Percentiles rank a stretch among this genome's conserved stretches.
Conservation (phyloP, 306 rosid species). For the Sphenostylis stenocarpa region DNA sequence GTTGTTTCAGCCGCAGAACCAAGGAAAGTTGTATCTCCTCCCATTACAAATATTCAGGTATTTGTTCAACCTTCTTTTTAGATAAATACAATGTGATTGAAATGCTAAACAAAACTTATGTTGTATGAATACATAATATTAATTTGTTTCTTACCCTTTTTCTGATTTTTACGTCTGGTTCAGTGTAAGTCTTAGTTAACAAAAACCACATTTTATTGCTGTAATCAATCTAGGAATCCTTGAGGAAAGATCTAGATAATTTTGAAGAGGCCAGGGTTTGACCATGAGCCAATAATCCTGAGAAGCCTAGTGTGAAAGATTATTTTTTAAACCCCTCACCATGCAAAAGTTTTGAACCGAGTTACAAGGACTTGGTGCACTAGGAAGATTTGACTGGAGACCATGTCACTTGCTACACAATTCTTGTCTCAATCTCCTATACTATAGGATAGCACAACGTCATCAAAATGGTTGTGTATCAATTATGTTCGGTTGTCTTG, state of each 20-base stretch:
- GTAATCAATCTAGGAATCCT: not conserved
- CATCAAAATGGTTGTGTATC: no score
- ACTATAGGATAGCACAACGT: no score
- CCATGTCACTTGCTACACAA: not conserved
- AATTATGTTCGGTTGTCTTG: not conserved
- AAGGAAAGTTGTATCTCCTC: conserved; percentile 77
- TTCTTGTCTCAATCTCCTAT: not conserved
- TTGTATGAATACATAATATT: not conserved
- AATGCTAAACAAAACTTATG: not conserved
- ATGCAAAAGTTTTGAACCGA: not conserved
- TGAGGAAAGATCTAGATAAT: not conserved
- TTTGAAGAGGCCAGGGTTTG: not conserved
- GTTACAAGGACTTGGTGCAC: not conserved
- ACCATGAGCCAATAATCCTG: not conserved
- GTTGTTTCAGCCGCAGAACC: conserved; percentile 94
- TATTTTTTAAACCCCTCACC: not conserved
- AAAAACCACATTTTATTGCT: not conserved
- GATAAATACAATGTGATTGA: conserved; percentile 5
- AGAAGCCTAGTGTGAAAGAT: not conserved
- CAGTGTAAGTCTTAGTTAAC: not conserved
- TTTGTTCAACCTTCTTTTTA: not conserved
- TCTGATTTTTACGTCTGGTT: not conserved
- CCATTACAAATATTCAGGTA: conserved; percentile 93
- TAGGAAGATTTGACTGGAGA: not conserved
- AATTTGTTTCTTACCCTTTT: not conserved